A percentile compares a stretch with the other conserved stretches of the same genome.
These are phyloP conservation scores for Russula sp. DNA, from an alignment of 768 basidiomycete species.

Conservation along the genomic window DNA sequence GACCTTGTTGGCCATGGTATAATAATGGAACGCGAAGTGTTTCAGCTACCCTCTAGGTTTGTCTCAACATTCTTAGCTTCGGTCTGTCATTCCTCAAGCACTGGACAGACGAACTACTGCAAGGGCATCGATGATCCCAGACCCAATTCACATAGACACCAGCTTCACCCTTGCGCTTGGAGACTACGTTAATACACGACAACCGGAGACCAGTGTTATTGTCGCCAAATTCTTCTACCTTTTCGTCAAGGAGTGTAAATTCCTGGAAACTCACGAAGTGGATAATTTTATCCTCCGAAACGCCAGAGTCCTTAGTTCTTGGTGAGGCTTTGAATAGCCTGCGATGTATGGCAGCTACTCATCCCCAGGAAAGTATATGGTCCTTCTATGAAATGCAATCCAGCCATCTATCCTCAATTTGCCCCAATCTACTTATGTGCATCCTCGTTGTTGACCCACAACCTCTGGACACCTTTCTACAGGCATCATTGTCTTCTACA, in stretches of 20 bases:
- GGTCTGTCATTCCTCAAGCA: not conserved
- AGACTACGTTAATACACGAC: slow-evolving; percentile 41
- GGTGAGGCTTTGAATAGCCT: slow-evolving; percentile 37
- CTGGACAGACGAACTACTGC: slow-evolving; percentile 40
- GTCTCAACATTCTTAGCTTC: slow-evolving; percentile 20
- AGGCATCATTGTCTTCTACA: slow-evolving; percentile 32
- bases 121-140: slow-evolving; percentile 37
- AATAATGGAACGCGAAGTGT: slow-evolving; percentile 41
- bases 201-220: slow-evolving; percentile 45
- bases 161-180: slow-evolving; percentile 49
- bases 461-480: slow-evolving; percentile 48
- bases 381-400: slow-evolving; percentile 56
- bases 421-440: slow-evolving; percentile 51
- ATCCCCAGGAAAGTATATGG: slow-evolving; percentile 46
- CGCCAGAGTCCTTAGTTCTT: slow-evolving; percentile 46
- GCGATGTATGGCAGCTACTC: not conserved
- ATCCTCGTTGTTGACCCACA: slow-evolving; percentile 55
- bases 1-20: slow-evolving; percentile 40
- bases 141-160: slow-evolving; percentile 55
- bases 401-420: slow-evolving; percentile 44
- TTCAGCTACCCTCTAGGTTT: slow-evolving; percentile 50
- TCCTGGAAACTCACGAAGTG: slow-evolving; percentile 58
- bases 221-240: slow-evolving; percentile 55
- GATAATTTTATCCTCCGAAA: slow-evolving; percentile 69
- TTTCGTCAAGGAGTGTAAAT: slow-evolving; percentile 52